Conservation (phyloP, 257 asterid species). For the Nemophila menziesii region DNA sequence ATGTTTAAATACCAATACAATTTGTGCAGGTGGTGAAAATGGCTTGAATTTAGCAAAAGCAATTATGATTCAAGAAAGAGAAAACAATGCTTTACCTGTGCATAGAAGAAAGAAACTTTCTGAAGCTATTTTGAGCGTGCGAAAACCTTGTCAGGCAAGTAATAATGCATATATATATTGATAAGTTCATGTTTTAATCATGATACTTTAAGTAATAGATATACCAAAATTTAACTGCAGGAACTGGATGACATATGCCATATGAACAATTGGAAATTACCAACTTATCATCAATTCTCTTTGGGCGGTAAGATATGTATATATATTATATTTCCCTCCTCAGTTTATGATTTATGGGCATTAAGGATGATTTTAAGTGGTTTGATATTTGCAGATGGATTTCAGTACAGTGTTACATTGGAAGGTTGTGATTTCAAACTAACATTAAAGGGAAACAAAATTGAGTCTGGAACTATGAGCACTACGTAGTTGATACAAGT, state of each 20-base stretch:
- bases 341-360: not conserved
- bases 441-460: no score
- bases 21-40: no score
- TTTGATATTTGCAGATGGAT: conserved; percentile 7
- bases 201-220: not conserved
- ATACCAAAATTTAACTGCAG: conserved; percentile 5
- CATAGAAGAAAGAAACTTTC: conserved; percentile 4
- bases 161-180: not conserved
- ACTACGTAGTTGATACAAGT: no score
- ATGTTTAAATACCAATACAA: not conserved
- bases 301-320: conserved; percentile 8
- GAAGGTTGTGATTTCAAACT: conserved; percentile 9
- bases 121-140: conserved; percentile 7
- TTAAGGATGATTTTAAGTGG: not conserved
- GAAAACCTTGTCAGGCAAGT: conserved; percentile 15
- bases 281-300: conserved; percentile 13
- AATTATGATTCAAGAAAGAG: conserved; percentile 2
- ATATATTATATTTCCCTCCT: not conserved
- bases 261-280: conserved; percentile 12
- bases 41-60: no score
- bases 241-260: conserved; percentile 20
- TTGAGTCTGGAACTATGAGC: no score
- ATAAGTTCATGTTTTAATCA: not conserved
- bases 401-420: conserved; percentile 5
- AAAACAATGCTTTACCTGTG: conserved; percentile 6